Conservation (phyloP, 371 early-diverging fungal species). For the Mortierella sp. region DNA sequence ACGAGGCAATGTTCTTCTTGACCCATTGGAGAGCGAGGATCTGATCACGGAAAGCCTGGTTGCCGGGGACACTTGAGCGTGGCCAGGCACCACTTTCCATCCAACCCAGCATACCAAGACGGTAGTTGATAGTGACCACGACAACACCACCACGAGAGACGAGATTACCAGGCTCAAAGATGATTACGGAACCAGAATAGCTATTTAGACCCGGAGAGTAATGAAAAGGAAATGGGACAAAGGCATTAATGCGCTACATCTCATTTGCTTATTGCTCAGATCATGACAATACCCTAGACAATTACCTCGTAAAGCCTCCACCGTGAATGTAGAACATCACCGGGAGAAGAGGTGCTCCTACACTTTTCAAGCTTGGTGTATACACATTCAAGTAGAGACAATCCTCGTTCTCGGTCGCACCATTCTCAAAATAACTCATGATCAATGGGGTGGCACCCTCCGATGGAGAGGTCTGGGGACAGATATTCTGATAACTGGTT, state of each 20-base stretch:
- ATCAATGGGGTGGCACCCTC: constrained; percentile 5
- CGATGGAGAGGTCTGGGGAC: constrained; percentile 3
- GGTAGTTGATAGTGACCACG: constrained; percentile 16
- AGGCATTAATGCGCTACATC: too few relatives aligned
- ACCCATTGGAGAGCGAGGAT: constrained; percentile 60
- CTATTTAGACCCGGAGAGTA: not conserved
- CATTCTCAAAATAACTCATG: constrained; percentile 3
- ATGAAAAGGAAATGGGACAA: too few relatives aligned
- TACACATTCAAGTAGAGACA: constrained; percentile 14
- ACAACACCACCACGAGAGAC: constrained; percentile 10
- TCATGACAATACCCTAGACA: too few relatives aligned
- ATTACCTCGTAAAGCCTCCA: constrained; percentile 5
- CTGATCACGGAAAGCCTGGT: constrained; percentile 43
- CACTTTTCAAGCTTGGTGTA: constrained; percentile 6
- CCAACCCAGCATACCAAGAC: constrained; percentile 56
- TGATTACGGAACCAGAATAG: not conserved
- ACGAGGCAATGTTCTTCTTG: constrained; percentile 55
- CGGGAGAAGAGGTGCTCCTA: not conserved
- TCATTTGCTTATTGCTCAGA: too few relatives aligned
- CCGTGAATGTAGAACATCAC: constrained; percentile 17
- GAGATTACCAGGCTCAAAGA: constrained; percentile 6
- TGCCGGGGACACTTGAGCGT: constrained; percentile 31
- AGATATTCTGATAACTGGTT: not conserved
- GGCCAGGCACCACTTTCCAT: constrained; percentile 32
- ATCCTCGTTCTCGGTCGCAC: constrained; percentile 5